Evolutionary conservation across 352 stramenopile genomes (phyloP), one percentile per base, ranked within the genome.

Genomic region (Globisporangium recalcitrans): DNA sequence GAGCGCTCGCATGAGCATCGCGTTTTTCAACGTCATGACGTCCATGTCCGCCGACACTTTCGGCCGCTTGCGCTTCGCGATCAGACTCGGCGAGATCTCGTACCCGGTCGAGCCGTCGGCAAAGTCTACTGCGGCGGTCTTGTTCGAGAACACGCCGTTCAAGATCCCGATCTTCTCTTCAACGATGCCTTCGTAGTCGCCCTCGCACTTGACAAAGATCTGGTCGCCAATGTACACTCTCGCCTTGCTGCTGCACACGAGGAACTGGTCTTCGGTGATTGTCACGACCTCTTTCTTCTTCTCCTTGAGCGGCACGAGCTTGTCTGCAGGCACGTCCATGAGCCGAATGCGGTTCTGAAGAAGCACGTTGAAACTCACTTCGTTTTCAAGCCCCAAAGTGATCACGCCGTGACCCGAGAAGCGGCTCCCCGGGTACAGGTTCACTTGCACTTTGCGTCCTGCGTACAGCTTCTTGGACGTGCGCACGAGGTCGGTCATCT

Each of bases 161-260:
- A 91, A 58, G 44, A 88, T 69, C 1, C 82, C 82, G 19, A 90
- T 54, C 47, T 90, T 91, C 26, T 90, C 77, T 61, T 90, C 80
- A 3, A 71, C 60, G 27, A 74, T 52, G 38, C 65, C 73, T 34
- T 87, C 78, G 36, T 74, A 67, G 26, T 90, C 80, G 24, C 73
- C 72, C 36, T 82, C 74, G 53, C 77, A 88, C 48, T 82, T 78
- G 55, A 90, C 82, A 34, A 82, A 78, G 11, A 91, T 79, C 59
- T 90, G 82, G 52, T 91, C 82, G n/a, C 82, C 82, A 29, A 91
- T 90, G 67, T 85, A 80, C 11, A 90, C 80, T 52, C 85, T 88
- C 0, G 71, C 56, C 61, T 90, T 89, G 53, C 70, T 72, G 49
- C 54, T 69, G 58, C 82, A 90, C 5, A 88, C 44, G 22, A 91